Conservation (phyloP, 768 basidiomycete genomes). For the Punctularia strigosozonata region DNA sequence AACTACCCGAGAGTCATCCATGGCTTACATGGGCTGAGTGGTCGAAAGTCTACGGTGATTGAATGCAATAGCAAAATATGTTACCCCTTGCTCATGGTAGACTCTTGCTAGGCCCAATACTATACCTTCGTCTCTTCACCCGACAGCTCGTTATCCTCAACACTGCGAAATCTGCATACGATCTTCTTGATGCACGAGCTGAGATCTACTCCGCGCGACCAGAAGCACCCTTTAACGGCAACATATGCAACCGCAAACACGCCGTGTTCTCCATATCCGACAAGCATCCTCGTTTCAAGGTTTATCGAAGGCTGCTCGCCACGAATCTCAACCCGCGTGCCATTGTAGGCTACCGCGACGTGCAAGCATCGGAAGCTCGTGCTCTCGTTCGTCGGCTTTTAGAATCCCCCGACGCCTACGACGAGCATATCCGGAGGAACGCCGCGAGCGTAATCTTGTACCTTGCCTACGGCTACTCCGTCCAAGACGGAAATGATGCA, state of each 20-base stretch:
- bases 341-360: not conserved
- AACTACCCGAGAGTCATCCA: too few species aligned
- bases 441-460: constrained; percentile 4
- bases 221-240: too few species aligned
- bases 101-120: too few species aligned
- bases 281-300: constrained; percentile 2
- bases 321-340: constrained; percentile 3
- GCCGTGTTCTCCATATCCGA: constrained; percentile 3
- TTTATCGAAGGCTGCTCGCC: constrained; percentile 2
- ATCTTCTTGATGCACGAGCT: too few species aligned
- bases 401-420: not conserved
- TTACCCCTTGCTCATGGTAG: too few species aligned
- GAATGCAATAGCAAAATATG: too few species aligned
- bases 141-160: too few species aligned
- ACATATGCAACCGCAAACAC: not conserved
- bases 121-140: too few species aligned
- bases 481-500: constrained; percentile 2
- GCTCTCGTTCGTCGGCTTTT: not conserved
- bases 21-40: too few species aligned
- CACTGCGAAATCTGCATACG: too few species aligned
- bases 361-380: not conserved
- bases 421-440: not conserved
- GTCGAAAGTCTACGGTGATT: too few species aligned
- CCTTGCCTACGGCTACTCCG: constrained; percentile 5
- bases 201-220: too few species aligned